Evolutionary conservation across 1,284 basidiomycete species (phyloP), one percentile per base, ranked within the genome.

Genomic region (Fomitopsis betulina): DNA sequence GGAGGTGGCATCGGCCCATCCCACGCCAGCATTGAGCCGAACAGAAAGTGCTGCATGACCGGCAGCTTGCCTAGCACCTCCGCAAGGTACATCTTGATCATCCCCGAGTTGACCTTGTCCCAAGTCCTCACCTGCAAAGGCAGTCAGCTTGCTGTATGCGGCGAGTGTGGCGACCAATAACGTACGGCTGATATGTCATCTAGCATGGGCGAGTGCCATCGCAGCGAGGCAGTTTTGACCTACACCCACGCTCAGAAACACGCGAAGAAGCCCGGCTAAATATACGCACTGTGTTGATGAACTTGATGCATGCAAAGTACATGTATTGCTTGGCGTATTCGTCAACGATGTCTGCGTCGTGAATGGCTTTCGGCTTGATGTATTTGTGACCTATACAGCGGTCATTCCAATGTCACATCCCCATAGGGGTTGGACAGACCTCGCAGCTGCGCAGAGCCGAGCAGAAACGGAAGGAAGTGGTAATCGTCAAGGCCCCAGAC

Each of bases 401-500:
- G 19, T 25, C 23, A 15, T 12, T 30, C 25, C 17, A 15, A 1
- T 27, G 5, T 13, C 25, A 27, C 15, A 15, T 27, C 13, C 5
- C 23, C 30, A 23, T 15, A 3, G 32, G 21, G 43, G 8, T 30
- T 27, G 2, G 1, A 66, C 75, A 12, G 61, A 85, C 91, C 87
- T 74, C 82, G 79, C 56, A 97, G 76, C 69, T 96, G 93, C 0
- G 90, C 91, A 1, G 90, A 84, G 3, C 95, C 95, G 73, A 91
- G 96, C 9, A 97, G 72, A 76, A 98, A 99, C 0, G 96, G 96
- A 2, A 98, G 78, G 74, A 98, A 98, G 66, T 98, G 95, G 69
- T 98, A 99, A 70, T 99, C 96, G 69, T 99, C 96, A 54, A 99
- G 76, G 1, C 97, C 97, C 94, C 96, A 99, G 0, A 98, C 97